Base-by-base conservation (phyloP, 768 basidiomycete genomes). In the Tricholoma bakamatsutake region DNA sequence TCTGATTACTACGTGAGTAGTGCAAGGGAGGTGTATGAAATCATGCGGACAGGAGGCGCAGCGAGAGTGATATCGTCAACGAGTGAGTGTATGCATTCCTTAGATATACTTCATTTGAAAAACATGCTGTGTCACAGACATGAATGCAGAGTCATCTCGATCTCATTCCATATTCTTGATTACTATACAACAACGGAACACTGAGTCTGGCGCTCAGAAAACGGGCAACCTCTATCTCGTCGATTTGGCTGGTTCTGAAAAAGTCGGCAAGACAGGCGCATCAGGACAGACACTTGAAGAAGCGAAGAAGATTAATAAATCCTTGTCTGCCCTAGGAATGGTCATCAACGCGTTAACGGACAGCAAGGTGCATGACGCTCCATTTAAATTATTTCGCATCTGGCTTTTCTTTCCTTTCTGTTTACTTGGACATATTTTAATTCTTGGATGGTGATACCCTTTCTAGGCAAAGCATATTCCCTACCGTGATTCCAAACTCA, bases 271-370 rank as follows among this genome's bases (percentile, higher is more conserved):
- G 79, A 99, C 97, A 40, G 97, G 97, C 17, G 97, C 97, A 50
- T 98, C 95, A 2, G 97, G 97, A 1, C 98, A 99, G 70, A 99
- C 97, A 24, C 75, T 99, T 7, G 97, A 99, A 71, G 97, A 99
- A 73, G 97, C 97, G 12, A 99, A 99, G 85, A 99, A 99, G 80
- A 99, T 99, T 76, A 99, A 99, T 77, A 99, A 99, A 73, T 93
- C 90, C 28, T 75, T 99, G 27, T 96, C 93, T 15, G 97, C 97
- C 10, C 81, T 99, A 59, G 97, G 97, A 35, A 98, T 98, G 94
- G 97, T 99, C 66, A 99, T 99, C 67, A 99, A 99, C 64, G 94
- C 96, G 4, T 74, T 99, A 59, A 99, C 97, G 5, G 97, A 99
- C 66, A 78, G 86, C 58, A 99, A 98, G 82, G 96, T 90, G 60